Base-by-base conservation (phyloP, 371 early-diverging fungal species). In the Circinella minor region DNA sequence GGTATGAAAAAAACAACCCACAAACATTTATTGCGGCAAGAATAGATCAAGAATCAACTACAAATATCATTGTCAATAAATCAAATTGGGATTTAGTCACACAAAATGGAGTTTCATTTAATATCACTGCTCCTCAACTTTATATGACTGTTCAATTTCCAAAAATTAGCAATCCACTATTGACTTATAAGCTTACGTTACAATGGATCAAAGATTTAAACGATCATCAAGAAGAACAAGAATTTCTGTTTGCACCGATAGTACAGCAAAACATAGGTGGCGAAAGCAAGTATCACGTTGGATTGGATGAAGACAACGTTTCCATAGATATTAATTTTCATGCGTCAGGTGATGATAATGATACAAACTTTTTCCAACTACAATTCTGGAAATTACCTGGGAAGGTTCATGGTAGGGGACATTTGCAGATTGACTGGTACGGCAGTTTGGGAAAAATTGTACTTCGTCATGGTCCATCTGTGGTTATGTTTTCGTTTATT, bases 381-480 rank as follows among this genome's bases (percentile, higher is more conserved):
- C 82, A 83, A n/a, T 78, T 92, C 59, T 91, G 89, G 85, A 83
- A 81, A 55, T 84, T 85, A 1, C 81, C 79, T 46, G 66, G 79
- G 0, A 11, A 6, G 0, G 57, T 88, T 20, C 74, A 81, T 9
- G 43, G 43, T 43, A 8, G n/a, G 8, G 49, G 88, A 4, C 65
- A 83, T 34, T 67, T 93, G 47, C 73, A 74, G 1, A 81, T 93
- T 36, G 91, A 93, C 78, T 89, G 84, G 87, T 93, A 92, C 72
- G 90, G 92, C 18, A 89, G 91, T 65, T 72, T 91, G 51, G 91
- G 91, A 59, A 86, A 90, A 61, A 77, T 82, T 48, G 75, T 91
- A n/a, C 86, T 90, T 65, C 86, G 87, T 81, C 67, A 90, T 85
- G 86, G 89, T 76, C 43, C 75, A 81, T 43, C 75, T 78, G 39